phyloP scores from a whole-genome alignment of 257 asterid genomes.

The Nicotiana otophora region DNA sequence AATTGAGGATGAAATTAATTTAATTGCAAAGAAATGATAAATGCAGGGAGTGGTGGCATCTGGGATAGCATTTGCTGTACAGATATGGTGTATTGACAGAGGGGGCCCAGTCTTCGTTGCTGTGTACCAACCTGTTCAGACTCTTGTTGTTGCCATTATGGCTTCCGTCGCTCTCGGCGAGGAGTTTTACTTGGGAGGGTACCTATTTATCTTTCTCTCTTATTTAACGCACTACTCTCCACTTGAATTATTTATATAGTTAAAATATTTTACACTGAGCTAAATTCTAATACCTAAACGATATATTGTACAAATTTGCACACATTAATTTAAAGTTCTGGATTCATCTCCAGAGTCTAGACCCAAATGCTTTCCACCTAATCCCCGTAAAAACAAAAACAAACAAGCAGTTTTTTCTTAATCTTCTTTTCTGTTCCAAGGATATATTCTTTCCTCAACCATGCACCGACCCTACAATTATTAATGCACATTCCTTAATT shows the following conservation, averaged over 20 bases:
- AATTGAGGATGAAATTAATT: too few relatives aligned
- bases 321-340: not conserved
- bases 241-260: too few relatives aligned
- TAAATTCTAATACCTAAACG: too few relatives aligned
- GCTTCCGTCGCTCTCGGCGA: constrained; percentile 72
- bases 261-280: not conserved
- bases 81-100: constrained; percentile 96
- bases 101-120: constrained; percentile 99
- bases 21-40: too few relatives aligned
- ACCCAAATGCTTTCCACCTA: not conserved
- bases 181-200: constrained; percentile 94
- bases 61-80: constrained; percentile 96
- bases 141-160: constrained; percentile 85
- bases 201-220: not conserved
- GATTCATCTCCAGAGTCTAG: too few relatives aligned
- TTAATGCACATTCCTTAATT: not conserved
- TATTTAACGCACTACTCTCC: not conserved
- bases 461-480: not conserved
- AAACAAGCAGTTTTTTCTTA: not conserved
- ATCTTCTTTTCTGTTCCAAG: not conserved
- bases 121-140: constrained; percentile 96
- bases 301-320: too few relatives aligned
- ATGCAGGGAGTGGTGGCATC: constrained; percentile 97
- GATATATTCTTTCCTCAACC: not conserved
- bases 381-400: not conserved